phyloP scores from a whole-genome alignment of 768 basidiomycete species.

The Psilocybe cubensis region DNA sequence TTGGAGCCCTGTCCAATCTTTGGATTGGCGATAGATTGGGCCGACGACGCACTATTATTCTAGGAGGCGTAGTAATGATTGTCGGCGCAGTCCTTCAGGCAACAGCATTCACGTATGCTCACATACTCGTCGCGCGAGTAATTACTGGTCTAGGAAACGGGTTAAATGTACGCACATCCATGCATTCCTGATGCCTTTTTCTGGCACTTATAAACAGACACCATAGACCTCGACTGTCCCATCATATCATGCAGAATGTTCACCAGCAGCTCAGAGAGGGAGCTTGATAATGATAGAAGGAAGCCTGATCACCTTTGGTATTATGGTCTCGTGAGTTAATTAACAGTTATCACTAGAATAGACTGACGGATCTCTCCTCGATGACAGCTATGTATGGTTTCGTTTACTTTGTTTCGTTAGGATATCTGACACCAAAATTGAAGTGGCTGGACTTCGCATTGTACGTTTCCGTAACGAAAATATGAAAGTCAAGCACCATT shows the following conservation, averaged over 20 bases:
- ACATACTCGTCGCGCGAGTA: conserved; percentile 64
- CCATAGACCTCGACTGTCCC: conserved; percentile 65
- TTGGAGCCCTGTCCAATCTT: conserved; percentile 65
- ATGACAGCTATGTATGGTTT: conserved; percentile 19
- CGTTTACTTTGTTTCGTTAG: not conserved
- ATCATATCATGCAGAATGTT: conserved; percentile 68
- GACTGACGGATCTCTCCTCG: not conserved
- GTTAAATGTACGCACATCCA: conserved; percentile 45
- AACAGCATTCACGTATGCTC: conserved; percentile 58
- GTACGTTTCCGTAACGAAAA: conserved; percentile 33
- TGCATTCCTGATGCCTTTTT: not conserved
- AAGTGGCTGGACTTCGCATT: conserved; percentile 70
- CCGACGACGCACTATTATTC: conserved; percentile 56
- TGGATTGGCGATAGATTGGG: conserved; percentile 64
- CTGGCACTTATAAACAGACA: not conserved
- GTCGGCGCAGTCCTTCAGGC: conserved; percentile 65
- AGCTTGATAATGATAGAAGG: conserved; percentile 70
- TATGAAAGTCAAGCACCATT: not conserved
- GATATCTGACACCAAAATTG: not conserved
- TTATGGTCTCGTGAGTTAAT: conserved; percentile 59
- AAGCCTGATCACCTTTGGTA: conserved; percentile 63
- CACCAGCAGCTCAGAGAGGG: conserved; percentile 59
- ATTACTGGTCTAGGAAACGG: conserved; percentile 71
- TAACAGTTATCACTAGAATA: not conserved
- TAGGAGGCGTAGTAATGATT: conserved; percentile 64